Base-by-base conservation (phyloP, 257 asterid genomes). In the Agastache rugosa region DNA sequence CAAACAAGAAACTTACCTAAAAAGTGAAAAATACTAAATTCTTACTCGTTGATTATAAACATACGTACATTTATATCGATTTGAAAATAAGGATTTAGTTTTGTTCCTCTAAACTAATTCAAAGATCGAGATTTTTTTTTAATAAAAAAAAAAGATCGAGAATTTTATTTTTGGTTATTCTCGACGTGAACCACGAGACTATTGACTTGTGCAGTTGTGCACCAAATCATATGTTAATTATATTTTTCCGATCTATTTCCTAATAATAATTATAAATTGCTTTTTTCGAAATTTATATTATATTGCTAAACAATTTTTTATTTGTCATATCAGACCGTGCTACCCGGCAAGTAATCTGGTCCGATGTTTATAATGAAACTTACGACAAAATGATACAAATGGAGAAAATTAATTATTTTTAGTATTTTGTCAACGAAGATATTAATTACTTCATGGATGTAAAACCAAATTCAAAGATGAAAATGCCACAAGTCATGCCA, bases 321-420 rank as follows among this genome's bases (percentile, higher is more conserved):
- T 6, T 10, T 25, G 75, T 59, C 42, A 19, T 37, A 29, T 27
- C 15, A 79, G 22, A 41, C 75, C 79, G 78, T 67, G 72, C 56
- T 20, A 29, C 75, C 60, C 54, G 76, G 79, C 58, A 73, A 68
- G 48, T 58, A 67, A 67, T 19, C 76, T 53, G 60, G 55, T 67
- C 67, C 68, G 31, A 59, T 50, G 54, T 78, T 78, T 6, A 34
- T 62, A 41, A 16, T 22, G 45, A 41, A 51, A 55, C 9, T 41
- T 5, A 35, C 7, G 65, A 11, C 45, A 50, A 11, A 8, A 48
- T 31, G 11, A 59, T 65, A 44, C 48, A 34, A 48, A 44, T 42
- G 37, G 59, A 19, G 11, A 56, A 48, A 65, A 35, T 22, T 35
- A 23, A 10, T 35, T 58, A 8, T 44, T 34, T 65, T 55, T 17